These are phyloP conservation scores for Mycena belliarum DNA, from an alignment of 768 basidiomycete species.

Conservation along the genomic window DNA sequence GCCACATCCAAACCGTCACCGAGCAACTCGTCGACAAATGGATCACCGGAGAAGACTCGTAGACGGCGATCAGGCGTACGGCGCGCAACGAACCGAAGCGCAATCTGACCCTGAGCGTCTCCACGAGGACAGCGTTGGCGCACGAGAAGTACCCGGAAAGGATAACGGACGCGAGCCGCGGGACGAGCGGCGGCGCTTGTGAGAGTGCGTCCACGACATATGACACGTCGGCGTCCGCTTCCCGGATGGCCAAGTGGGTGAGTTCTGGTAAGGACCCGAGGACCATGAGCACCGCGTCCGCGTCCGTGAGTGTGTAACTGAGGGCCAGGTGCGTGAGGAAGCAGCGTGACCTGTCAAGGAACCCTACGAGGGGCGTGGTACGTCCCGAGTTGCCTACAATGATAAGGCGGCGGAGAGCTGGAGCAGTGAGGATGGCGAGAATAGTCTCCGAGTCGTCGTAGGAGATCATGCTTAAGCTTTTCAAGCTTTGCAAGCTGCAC, in stretches of 20 bases:
- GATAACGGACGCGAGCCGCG: neutral
- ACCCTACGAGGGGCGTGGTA: neutral
- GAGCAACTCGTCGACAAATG: too few relatives aligned
- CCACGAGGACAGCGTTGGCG: neutral
- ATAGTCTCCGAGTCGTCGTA: neutral
- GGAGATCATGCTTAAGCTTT: neutral
- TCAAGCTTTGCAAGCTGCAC: too few relatives aligned
- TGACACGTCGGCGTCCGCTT: neutral
- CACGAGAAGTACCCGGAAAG: neutral
- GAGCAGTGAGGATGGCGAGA: neutral
- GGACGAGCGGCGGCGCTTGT: neutral
- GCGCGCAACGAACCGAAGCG: too few relatives aligned
- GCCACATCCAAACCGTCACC: too few relatives aligned
- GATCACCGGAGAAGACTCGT: too few relatives aligned
- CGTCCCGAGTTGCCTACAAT: neutral
- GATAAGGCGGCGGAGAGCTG: neutral
- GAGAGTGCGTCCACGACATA: neutral
- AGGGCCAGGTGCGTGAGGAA: neutral
- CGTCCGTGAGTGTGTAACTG: neutral
- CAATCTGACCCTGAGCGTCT: neutral
- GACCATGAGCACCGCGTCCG: neutral
- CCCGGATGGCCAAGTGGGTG: neutral
- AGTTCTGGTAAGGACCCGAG: neutral
- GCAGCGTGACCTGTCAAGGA: neutral
- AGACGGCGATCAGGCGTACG: too few relatives aligned